A percentile compares a stretch with the other conserved stretches of the same genome.
These are phyloP conservation scores for Globisporangium spiculum DNA, from an alignment of 352 stramenopile genomes.

Conservation along the genomic window DNA sequence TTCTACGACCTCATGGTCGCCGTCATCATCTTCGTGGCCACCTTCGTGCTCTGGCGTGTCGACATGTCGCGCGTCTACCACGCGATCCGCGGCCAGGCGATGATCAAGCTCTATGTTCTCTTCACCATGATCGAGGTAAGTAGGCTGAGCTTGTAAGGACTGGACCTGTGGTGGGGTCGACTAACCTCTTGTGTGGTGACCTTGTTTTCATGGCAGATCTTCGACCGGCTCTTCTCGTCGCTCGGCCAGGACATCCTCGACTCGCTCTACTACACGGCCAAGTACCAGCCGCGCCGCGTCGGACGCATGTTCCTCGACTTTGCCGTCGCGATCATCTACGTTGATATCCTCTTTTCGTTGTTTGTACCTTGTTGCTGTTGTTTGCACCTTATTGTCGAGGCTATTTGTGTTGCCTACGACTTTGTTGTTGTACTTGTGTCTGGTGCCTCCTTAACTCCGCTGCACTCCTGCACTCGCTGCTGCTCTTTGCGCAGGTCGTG, in stretches of 20 bases:
- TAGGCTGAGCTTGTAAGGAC: no score
- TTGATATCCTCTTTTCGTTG: constrained; percentile 44
- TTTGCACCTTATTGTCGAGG: neutral
- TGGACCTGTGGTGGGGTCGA: neutral
- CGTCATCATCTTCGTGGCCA: constrained; percentile 79
- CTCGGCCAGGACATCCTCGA: constrained; percentile 97
- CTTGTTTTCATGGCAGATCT: constrained; percentile 58
- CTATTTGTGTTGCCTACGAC: neutral
- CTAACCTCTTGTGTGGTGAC: neutral
- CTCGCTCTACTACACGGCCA: constrained; percentile 90
- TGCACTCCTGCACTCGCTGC: constrained; percentile 87
- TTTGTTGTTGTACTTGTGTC: neutral
- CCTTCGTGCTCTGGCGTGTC: constrained; percentile 75
- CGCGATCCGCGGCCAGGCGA: constrained; percentile 95
- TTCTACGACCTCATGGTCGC: constrained; percentile 92
- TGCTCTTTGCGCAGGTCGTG: constrained; percentile 97
- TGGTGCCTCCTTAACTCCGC: constrained; percentile 24
- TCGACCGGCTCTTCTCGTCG: constrained; percentile 95
- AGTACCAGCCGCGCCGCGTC: constrained; percentile 73
- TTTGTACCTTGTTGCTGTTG: neutral
- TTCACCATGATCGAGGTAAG: constrained; percentile 96
- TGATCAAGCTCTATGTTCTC: constrained; percentile 99
- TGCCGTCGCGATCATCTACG: constrained; percentile 69
- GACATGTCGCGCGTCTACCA: constrained; percentile 98
- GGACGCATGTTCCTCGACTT: constrained; percentile 78